Evolutionary conservation across 1,139 yeast genomes (phyloP), one percentile per base, ranked within the genome.

Genomic region (Wickerhamomyces sp.): DNA sequence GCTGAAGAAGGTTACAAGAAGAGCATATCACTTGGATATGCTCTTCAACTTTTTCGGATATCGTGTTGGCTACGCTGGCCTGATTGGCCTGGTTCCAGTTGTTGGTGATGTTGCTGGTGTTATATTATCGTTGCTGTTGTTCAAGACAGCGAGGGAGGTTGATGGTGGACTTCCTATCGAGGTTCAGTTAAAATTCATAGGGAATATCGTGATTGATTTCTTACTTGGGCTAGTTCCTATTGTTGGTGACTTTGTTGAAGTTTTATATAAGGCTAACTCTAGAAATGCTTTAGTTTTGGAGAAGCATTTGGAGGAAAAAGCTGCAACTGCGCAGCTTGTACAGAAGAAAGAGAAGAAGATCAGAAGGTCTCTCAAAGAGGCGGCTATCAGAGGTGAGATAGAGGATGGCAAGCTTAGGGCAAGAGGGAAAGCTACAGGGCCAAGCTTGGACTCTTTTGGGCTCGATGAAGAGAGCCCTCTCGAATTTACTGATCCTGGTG

Each of bases 251-350:
- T 64, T 84, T 39, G 72, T 83, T 45, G 80, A 79, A 51, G 79
- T 87, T 29, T 68, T 81, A 44, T 87, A 84, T 66, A 83, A 85
- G 66, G 80, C 90, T 45, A 85, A 85, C 56, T 82, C 88, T 32
- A 67, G 95, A 50, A 87, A 87, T 60, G 81, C 82, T 42, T 68
- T 84, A 37, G 55, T 84, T 41, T 64, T 85, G 55, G 91, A 86
- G 60, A 72, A 73, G 46, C 68, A 77, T 52, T 64, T 84, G 54
- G 72, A 74, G 35, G 67, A 70, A 40, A 78, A 77, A 37, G 65
- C 67, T 9, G 51, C 23, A 18, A 18, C 23, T 18, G 23, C 23
- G 5, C 23, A 18, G 23, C 23, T 18, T 18, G 31, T 11, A 10
- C 31, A 29, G 6, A 29, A 29, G 13, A 29, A 29, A 29, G 31